Evolutionary conservation across 495 filamentous ascomycete species (phyloP).

Genomic region (Rusavskia elegans): DNA sequence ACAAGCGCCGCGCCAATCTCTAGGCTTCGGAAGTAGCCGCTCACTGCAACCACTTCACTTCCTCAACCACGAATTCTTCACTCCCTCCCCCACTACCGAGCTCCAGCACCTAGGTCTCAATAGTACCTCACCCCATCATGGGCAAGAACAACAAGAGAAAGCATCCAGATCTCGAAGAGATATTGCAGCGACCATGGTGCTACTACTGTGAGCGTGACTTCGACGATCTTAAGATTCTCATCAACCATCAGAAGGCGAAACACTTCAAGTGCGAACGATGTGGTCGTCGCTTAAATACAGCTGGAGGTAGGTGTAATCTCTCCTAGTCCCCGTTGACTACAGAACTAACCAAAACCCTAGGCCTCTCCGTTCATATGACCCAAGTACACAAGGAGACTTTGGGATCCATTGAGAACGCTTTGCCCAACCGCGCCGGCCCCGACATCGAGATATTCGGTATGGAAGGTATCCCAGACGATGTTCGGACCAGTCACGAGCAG

Average conservation of each 20-base stretch:
- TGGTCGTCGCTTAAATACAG: conserved; percentile 74
- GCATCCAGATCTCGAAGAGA: conserved; percentile 72
- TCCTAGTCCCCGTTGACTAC: not conserved
- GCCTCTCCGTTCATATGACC: conserved; percentile 89
- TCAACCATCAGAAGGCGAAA: conserved; percentile 93
- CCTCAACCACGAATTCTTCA: no score
- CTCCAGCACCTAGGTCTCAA: not conserved
- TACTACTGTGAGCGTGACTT: conserved; percentile 99
- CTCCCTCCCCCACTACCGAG: no score
- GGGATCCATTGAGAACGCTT: conserved; percentile 73
- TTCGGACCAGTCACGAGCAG: conserved; percentile 66
- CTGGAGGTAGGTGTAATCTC: conserved; percentile 53
- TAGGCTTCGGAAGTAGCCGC: no score
- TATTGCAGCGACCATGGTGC: conserved; percentile 83
- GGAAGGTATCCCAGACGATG: conserved; percentile 86
- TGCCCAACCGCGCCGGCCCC: conserved; percentile 64
- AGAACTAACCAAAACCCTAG: conserved; percentile 27
- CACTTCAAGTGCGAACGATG: conserved; percentile 96
- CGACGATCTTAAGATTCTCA: conserved; percentile 88
- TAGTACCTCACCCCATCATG: conserved; percentile 26
- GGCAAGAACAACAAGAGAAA: conserved; percentile 67
- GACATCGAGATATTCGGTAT: conserved; percentile 96
- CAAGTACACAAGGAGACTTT: conserved; percentile 95
- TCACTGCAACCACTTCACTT: no score
- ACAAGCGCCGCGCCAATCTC: no score